Evolutionary conservation across 371 early-diverging fungal species (phyloP).

Genomic region (Chytridiales sp.): DNA sequence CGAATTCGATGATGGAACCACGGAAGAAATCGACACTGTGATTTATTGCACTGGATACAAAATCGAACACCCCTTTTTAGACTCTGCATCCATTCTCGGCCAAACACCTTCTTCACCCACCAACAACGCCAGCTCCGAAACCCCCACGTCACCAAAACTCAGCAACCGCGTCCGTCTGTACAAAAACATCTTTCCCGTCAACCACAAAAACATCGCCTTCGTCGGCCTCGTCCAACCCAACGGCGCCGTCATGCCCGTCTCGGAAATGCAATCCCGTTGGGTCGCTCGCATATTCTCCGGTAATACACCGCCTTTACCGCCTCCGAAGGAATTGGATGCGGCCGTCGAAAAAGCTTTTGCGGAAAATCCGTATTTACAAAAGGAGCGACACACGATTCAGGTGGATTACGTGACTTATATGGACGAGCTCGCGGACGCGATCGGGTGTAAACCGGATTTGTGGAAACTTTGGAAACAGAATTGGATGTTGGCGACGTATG

Average conservation of each 20-base stretch:
- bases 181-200: conserved; percentile 47
- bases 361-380: background rate
- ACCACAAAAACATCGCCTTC: conserved; percentile 50
- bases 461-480: conserved; percentile 32
- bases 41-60: conserved; percentile 68
- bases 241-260: conserved; percentile 50
- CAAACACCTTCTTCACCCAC: conserved; percentile 7
- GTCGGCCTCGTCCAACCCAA: conserved; percentile 49
- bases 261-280: conserved; percentile 51
- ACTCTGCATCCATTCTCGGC: conserved; percentile 43
- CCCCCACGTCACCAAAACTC: background rate
- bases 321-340: conserved; percentile 37
- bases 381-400: conserved; percentile 49
- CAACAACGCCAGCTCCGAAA: background rate
- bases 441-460: conserved; percentile 46
- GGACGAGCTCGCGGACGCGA: conserved; percentile 39
- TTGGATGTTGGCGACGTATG: conserved; percentile 27
- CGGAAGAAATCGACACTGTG: conserved; percentile 55
- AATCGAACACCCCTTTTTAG: conserved; percentile 53
- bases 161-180: conserved; percentile 34
- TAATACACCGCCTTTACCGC: conserved; percentile 26
- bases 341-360: conserved; percentile 25
- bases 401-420: conserved; percentile 43
- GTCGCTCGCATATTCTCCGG: conserved; percentile 41
- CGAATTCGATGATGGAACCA: conserved; percentile 61